Evolutionary conservation across 768 basidiomycete genomes (phyloP).

Genomic region (Clitopilus passeckerianus): DNA sequence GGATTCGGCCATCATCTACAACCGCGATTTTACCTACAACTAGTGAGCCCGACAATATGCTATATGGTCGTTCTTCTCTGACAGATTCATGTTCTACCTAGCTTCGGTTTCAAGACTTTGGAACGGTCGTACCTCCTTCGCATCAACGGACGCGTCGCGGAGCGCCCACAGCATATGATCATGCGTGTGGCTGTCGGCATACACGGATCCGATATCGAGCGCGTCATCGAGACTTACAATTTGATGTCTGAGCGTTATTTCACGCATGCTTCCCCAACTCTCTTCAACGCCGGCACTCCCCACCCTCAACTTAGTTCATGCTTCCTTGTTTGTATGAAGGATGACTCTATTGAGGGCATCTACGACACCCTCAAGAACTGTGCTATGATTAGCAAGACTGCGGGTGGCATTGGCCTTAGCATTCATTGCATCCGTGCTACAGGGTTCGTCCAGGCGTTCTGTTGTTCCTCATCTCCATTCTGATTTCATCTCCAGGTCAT

Average conservation of each 20-base stretch:
- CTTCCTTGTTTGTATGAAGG: constrained; percentile 98
- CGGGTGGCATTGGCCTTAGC: constrained; percentile 93
- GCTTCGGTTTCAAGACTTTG: constrained; percentile 99
- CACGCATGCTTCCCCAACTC: constrained; percentile 95
- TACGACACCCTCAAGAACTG: constrained; percentile 98
- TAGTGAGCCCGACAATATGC: constrained; percentile 44
- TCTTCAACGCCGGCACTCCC: constrained; percentile 98
- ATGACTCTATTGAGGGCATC: constrained; percentile 98
- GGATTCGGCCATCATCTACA: constrained; percentile 95
- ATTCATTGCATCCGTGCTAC: constrained; percentile 97
- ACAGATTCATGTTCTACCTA: constrained; percentile 18
- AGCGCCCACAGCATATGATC: constrained; percentile 97
- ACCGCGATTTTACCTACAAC: constrained; percentile 97
- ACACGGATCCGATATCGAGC: constrained; percentile 85
- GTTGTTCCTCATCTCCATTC: background rate
- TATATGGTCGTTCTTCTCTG: background rate
- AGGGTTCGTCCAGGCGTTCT: constrained; percentile 47
- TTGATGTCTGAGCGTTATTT: constrained; percentile 98
- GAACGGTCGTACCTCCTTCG: constrained; percentile 96
- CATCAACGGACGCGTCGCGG: constrained; percentile 90
- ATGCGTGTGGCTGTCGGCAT: constrained; percentile 99
- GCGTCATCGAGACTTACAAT: constrained; percentile 87
- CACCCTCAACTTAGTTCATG: constrained; percentile 94
- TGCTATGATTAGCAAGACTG: constrained; percentile 99
- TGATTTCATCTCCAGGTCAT: constrained; percentile 53